Percentiles rank a stretch among this genome's conserved stretches.
Evolutionary conservation across 257 asterid genomes (phyloP).

Genomic region (Coffea canephora): DNA sequence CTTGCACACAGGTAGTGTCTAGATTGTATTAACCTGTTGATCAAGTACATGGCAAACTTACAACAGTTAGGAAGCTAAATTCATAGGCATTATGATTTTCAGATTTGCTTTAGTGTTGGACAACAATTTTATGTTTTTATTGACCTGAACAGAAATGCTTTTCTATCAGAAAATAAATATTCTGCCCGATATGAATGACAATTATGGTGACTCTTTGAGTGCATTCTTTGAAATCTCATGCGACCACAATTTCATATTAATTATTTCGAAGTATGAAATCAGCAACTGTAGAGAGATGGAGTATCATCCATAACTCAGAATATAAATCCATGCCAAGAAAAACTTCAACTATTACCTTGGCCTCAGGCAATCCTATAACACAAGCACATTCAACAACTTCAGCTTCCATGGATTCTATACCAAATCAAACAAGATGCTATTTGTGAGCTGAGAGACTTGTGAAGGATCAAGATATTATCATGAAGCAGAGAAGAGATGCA

Average conservation of each 20-base stretch:
- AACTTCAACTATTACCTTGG: slow-evolving; percentile 44
- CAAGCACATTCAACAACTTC: slow-evolving; percentile 82
- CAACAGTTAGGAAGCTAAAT: background rate
- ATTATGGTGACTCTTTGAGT: background rate
- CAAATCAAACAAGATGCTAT: background rate
- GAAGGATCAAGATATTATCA: background rate
- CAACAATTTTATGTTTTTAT: background rate
- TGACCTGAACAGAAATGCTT: background rate
- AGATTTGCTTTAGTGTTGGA: background rate
- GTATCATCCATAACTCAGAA: background rate
- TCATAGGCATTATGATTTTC: background rate
- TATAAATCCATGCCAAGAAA: background rate
- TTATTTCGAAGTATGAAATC: background rate
- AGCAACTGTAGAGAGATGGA: background rate
- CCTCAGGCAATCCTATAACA: slow-evolving; percentile 68
- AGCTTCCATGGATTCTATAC: slow-evolving; percentile 60
- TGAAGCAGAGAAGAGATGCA: background rate
- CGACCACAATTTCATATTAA: background rate
- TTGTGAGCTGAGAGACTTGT: background rate
- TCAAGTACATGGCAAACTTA: background rate
- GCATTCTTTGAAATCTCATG: background rate
- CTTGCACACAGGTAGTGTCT: background rate
- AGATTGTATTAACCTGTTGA: background rate
- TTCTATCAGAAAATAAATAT: background rate
- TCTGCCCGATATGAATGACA: background rate